Percentiles rank a stretch among this genome's conserved stretches.
Conservation (phyloP, 768 basidiomycete genomes). For the Pulveroboletus ravenelii region DNA sequence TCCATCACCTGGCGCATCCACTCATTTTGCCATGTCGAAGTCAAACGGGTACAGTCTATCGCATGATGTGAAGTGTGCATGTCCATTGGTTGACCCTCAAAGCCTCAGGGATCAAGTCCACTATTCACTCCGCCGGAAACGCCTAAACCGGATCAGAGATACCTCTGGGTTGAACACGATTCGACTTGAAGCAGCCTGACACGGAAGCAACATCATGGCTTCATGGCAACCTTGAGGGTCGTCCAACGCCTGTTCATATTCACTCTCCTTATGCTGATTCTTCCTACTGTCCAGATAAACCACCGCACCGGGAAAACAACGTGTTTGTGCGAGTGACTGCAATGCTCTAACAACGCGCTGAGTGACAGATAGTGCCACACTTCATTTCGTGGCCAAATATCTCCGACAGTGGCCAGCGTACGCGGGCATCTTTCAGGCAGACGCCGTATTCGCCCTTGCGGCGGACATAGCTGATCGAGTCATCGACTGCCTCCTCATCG, state of each 20-base stretch:
- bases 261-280: conserved; percentile 62
- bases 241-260: conserved; percentile 64
- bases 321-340: conserved; percentile 79
- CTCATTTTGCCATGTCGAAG: too few relatives aligned
- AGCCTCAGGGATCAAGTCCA: too few relatives aligned
- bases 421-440: conserved; percentile 73
- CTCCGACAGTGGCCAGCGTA: conserved; percentile 79
- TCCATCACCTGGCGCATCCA: too few relatives aligned
- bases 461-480: conserved; percentile 83
- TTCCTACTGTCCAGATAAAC: conserved; percentile 78
- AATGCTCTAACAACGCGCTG: conserved; percentile 51
- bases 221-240: conserved; percentile 57
- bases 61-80: too few relatives aligned
- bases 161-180: not conserved
- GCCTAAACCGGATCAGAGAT: too few relatives aligned
- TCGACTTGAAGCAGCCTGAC: not conserved
- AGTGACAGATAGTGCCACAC: not conserved
- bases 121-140: not conserved
- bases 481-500: conserved; percentile 73
- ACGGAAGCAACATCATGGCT: conserved; percentile 33
- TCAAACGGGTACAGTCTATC: too few relatives aligned
- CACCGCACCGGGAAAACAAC: conserved; percentile 84
- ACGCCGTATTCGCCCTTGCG: conserved; percentile 86
- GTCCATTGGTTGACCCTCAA: too few relatives aligned
- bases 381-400: conserved; percentile 66